Evolutionary conservation across 129 eudicot species (phyloP), one percentile per base, ranked within the genome.

Genomic region (Helianthus tuberosus): DNA sequence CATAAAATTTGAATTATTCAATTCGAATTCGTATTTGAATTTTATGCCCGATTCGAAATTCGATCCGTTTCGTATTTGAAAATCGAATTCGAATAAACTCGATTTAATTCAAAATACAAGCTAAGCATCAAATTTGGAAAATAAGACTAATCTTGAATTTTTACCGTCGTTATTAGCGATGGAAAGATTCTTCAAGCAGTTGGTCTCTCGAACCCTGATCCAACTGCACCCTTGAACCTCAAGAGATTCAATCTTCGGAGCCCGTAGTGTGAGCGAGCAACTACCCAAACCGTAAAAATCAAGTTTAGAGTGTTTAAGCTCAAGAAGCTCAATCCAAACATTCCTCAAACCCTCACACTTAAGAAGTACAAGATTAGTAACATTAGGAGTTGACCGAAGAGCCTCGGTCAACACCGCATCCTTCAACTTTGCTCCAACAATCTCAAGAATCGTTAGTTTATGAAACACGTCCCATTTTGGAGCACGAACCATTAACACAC

Each of bases 181-280:
- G 20, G 87, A 84, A 55, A 93, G 95, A 76, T 79, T 71, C 75
- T 66, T 86, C 66, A 93, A 75, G 82, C 75, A 81, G 44, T 49
- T 81, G 10, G 98, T 86, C 81, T 88, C 91, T 5, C 32, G 87
- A 62, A 93, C 96, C 41, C 81, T 72, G 29, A 93, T 81, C 89
- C 89, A 84, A 53, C 96, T 73, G 77, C 95, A 93, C 46, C 98
- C 98, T 79, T 93, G 98, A 38, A 93, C 86, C 72, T 86, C 93
- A 76, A 93, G 96, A 14, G 52, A 71, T 49, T 79, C 84, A 43
- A 93, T 89, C 79, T 79, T 86, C 4, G 96, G 87, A 77, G 93
- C 82, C 59, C 66, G 71, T 27, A 93, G 60, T 6, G 81, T 68
- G 36, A 93, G 88, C 9, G 85, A 79, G 73, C 86, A 84, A 51